Conservation (phyloP, 2,329 filamentous ascomycete species). For the Xylariaceae sp. region DNA sequence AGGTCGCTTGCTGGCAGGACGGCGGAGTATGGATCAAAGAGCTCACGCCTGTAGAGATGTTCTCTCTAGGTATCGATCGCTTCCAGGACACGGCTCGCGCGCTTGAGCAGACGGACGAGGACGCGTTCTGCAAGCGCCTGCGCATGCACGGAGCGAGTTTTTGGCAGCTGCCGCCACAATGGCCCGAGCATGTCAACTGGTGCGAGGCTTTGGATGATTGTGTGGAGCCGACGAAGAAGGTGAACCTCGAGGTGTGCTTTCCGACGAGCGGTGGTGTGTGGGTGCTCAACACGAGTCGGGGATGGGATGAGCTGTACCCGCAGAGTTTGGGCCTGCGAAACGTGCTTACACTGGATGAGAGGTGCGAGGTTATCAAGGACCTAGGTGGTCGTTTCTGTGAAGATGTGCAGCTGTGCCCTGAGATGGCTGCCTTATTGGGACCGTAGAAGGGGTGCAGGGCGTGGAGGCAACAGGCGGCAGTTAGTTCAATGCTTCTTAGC, state of each 20-base stretch:
- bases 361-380: slow-evolving; percentile 16
- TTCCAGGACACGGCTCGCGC: slow-evolving; percentile 16
- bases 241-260: slow-evolving; percentile 16
- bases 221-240: slow-evolving; percentile 16
- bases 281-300: slow-evolving; percentile 14
- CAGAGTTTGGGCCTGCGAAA: slow-evolving; percentile 21
- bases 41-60: slow-evolving; percentile 18
- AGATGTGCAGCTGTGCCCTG: slow-evolving; percentile 17
- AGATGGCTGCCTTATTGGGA: slow-evolving; percentile 18
- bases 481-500: slow-evolving; percentile 10
- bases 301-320: slow-evolving; percentile 16
- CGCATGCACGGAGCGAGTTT: slow-evolving; percentile 18
- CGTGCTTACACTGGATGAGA: slow-evolving; percentile 18
- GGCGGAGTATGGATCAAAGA: slow-evolving; percentile 18
- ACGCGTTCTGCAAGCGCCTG: slow-evolving; percentile 18
- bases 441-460: slow-evolving; percentile 14
- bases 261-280: slow-evolving; percentile 18
- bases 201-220: slow-evolving; percentile 13
- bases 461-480: slow-evolving; percentile 11
- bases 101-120: slow-evolving; percentile 18
- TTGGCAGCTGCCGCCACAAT: slow-evolving; percentile 18
- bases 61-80: slow-evolving; percentile 15
- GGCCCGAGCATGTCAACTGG: slow-evolving; percentile 14
- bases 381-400: slow-evolving; percentile 18
- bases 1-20: slow-evolving; percentile 19